Evolutionary conservation across 805 yeast species (phyloP), one percentile per base, ranked within the genome.

Genomic region (Candida fluviatilis): DNA sequence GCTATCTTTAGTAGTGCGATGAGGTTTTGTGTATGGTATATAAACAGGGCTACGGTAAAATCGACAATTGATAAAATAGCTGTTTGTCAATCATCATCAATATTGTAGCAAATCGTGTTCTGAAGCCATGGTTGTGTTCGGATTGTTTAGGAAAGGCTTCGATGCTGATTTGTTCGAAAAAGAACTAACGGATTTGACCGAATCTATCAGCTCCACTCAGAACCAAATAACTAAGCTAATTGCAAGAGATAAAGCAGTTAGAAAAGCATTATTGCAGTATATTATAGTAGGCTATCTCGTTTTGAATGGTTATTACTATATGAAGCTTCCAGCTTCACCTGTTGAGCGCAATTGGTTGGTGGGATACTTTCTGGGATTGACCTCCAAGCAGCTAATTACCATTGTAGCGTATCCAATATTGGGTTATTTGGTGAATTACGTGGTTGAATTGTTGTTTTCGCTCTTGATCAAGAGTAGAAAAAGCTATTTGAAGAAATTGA

Each of bases 101-200:
- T n/a, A n/a, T n/a, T n/a, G n/a, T n/a, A n/a, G n/a, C n/a, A n/a
- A n/a, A n/a, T n/a, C n/a, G n/a, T 18, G 21, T n/a, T 11, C 13
- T 27, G 26, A 17, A 18, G 25, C 8, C 5, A 58, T 59, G 62
- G 61, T 56, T n/a, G 49, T 59, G 17, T 60, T 63, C 40, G 48
- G 48, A 23, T 19, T 61, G 28, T 61, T 60, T 42, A 48, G 41
- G 17, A 44, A 46, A 28, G 55, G 48, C 34, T 57, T 62, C 37
- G 58, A 60, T 34, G 59, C 65, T 8, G 58, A 57, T 15, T 36
- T 38, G 10, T 64, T 60, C 44, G 70, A 64, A 31, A 55, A 56
- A 36, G 66, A 64, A 36, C 50, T 64, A 14, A 60, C 57, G n/a
- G 36, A 47, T 2, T 40, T 64, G 19, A 52, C 59, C 5, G 53